Evolutionary conservation across 169 alveolate species (phyloP), one percentile per base, ranked within the genome.

Genomic region (Theileria parva): DNA sequence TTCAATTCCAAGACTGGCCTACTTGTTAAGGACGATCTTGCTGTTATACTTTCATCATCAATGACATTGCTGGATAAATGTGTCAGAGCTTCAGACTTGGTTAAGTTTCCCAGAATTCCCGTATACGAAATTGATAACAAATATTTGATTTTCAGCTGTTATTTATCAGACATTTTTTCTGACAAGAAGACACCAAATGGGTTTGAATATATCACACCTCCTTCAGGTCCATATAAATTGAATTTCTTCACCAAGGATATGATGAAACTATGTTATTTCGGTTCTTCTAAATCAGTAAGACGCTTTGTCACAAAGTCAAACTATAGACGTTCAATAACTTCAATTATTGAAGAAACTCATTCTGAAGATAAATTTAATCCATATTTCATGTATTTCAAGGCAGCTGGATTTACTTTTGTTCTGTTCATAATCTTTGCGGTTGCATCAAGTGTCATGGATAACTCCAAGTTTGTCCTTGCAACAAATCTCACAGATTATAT

Each of bases 1-100:
- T 91, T 91, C 51, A 68, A 81, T 55, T 59, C 23, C 44, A 48
- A 32, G 0, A 66, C 74, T 8, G 88, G 88, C 0, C 50, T 81
- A 28, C 37, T 81, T 25, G 69, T 70, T 13, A 28, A 77, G 65
- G 85, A 70, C 19, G 88, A 81, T 25, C 51, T 81, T 0, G 85
- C 84, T 34, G 76, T 71, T 15, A 68, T 73, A 2, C 19, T 80
- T 53, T 48, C 88, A n/a, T 23, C 59, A 37, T 80, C 88, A 19
- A 4, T 34, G 3, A 17, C 32, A 13, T 11, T 39, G 34, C 34
- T 80, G 7, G 59, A 59, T 0, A 37, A 28, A 28, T 79, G 74
- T 48, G 37, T 65, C 37, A 6, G 28, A 21, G 2, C 66, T 11
- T 57, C 66, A 8, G 19, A 57, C n/a, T 8, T n/a, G 13, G n/a